Percentiles rank a stretch among this genome's conserved stretches.
Conservation (phyloP, 495 filamentous ascomycete species). For the Penicillium macrosclerotiorum region DNA sequence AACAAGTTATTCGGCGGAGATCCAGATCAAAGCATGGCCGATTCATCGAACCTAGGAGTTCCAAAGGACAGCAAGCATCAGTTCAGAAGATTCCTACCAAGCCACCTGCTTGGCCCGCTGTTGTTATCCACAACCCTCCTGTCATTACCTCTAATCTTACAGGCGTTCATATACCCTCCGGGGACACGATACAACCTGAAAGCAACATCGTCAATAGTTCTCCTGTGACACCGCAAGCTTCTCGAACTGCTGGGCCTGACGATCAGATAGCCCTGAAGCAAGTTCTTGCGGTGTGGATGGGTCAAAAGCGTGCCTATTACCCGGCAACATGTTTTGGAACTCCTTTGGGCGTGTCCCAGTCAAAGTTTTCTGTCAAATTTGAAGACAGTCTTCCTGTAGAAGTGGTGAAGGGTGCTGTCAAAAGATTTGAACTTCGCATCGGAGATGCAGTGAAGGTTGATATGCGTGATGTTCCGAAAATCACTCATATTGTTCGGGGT, state of each 20-base stretch:
- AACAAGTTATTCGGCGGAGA: constrained; percentile 25
- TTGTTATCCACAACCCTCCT: constrained; percentile 8
- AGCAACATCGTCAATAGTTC: constrained; percentile 5
- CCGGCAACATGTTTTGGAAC: constrained; percentile 50
- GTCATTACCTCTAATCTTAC: constrained; percentile 17
- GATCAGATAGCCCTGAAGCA: constrained; percentile 40
- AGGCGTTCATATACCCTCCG: constrained; percentile 12
- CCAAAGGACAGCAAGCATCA: constrained; percentile 10
- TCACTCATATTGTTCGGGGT: constrained; percentile 46
- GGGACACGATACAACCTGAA: constrained; percentile 10
- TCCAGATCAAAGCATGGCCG: constrained; percentile 22
- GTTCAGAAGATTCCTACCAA: constrained; percentile 8
- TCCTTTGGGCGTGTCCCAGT: constrained; percentile 34
- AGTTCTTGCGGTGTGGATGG: constrained; percentile 52
- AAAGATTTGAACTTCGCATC: constrained; percentile 45
- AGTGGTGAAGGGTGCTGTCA: constrained; percentile 40
- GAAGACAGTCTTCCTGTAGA: constrained; percentile 45
- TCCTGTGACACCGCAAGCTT: constrained; percentile 13
- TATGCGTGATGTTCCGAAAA: constrained; percentile 41
- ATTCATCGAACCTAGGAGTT: constrained; percentile 6
- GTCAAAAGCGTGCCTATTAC: constrained; percentile 47
- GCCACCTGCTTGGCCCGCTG: constrained; percentile 6
- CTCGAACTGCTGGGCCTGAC: constrained; percentile 4
- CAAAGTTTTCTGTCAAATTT: constrained; percentile 46
- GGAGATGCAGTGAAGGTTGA: constrained; percentile 55